Base-by-base conservation (phyloP, 2,329 filamentous ascomycete species). In the Diaporthe nobilis region DNA sequence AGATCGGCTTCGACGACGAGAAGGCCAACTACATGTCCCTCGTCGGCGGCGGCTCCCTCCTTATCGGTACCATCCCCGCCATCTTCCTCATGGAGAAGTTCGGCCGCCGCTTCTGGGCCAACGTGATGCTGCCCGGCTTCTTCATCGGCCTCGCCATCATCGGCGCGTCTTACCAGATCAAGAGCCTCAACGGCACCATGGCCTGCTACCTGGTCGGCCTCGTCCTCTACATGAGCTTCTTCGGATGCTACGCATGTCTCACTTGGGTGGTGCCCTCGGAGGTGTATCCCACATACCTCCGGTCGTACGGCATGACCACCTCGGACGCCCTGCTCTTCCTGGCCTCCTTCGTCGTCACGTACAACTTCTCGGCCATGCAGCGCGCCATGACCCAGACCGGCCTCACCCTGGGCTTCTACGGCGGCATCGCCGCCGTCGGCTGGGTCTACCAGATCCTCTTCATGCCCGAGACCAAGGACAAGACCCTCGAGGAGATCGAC, bases 381-480 rank as follows among this genome's bases (percentile, higher is more conserved):
- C 82, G 88, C 0, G 89, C 90, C n/a, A 93, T 95, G 89, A 90
- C 87, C 10, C 86, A 84, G 47, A 94, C 92, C 1, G 93, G 93
- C 13, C 85, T 94, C 0, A 87, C 90, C 0, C 87, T 94, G 0
- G 93, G 93, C 3, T 94, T 95, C 84, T 95, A 94, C 82, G 93
- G 93, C 6, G 93, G 93, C 22, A 94, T 94, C 72, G 93, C 93
- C 0, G 88, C 93, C 0, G 13, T 94, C 0, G 93, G 92, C 17
- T 93, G 92, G 89, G 85, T 94, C 79, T 94, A 94, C 82, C 93
- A 94, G 84, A 86, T 94, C 63, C 81, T 94, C 68, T 94, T 94
- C 84, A 94, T 94, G 93, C 92, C 92, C 0, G 92, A 94, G 86
- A 94, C 92, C 3, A 94, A 94, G 86, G 90, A 92, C 82, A 89